Evolutionary conservation across 176 grass and related monocot genomes (phyloP).

Genomic region (Lolium multiflorum): DNA sequence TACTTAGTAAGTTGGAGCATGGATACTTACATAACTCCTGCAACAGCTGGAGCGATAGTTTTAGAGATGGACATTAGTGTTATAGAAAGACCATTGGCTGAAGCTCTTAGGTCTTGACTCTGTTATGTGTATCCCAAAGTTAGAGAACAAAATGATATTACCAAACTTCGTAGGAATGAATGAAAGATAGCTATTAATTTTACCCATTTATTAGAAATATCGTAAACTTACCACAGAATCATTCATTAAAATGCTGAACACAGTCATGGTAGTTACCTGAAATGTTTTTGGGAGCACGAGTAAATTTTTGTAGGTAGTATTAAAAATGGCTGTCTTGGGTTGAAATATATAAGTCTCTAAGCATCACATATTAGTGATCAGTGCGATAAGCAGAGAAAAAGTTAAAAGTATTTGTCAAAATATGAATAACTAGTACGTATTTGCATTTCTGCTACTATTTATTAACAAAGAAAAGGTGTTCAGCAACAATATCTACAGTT

Average conservation of each 20-base stretch:
- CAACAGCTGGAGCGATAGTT: constrained; percentile 60
- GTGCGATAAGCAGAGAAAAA: constrained; percentile 9
- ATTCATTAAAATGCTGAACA: constrained; percentile 71
- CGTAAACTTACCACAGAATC: constrained; percentile 60
- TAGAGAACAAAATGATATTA: constrained; percentile 34
- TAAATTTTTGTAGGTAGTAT: constrained; percentile 2
- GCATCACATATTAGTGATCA: background rate
- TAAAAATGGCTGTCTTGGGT: background rate
- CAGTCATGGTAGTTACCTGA: constrained; percentile 68
- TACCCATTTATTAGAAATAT: background rate
- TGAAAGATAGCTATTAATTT: constrained; percentile 29
- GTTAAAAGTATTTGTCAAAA: constrained; percentile 26
- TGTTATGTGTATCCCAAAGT: constrained; percentile 37
- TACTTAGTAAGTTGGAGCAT: background rate
- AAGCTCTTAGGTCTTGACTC: constrained; percentile 64
- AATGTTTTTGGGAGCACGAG: constrained; percentile 34
- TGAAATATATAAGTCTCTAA: constrained; percentile 33
- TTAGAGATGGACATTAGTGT: constrained; percentile 70
- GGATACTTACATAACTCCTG: constrained; percentile 68
- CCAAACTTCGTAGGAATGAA: background rate
- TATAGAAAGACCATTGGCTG: constrained; percentile 65
- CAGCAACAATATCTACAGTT: constrained; percentile 9
- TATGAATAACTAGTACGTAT: constrained; percentile 9
- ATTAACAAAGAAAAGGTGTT: constrained; percentile 42
- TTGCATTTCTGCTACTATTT: constrained; percentile 6